Base-by-base conservation (phyloP, 768 basidiomycete genomes). In the Boletus coccyginus region DNA sequence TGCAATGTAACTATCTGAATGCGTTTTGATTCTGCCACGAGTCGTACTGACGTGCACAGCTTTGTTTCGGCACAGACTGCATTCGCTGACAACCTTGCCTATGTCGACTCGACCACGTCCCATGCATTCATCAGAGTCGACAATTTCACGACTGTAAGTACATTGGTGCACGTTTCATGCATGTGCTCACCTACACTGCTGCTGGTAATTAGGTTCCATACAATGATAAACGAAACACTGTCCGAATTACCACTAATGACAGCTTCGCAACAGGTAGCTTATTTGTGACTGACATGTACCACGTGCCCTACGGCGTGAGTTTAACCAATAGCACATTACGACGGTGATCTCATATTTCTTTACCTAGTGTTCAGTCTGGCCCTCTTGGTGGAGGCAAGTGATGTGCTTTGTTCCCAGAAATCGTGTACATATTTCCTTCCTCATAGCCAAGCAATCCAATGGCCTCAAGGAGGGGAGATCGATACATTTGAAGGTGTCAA, bases 401-500 rank as follows among this genome's bases (percentile, higher is more conserved):
- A 16, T 43, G 10, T 11, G 7, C 39, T 11, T 31, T 48, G 41
- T 44, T 19, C 40, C 19, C 21, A n/a, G 11, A 39, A 17, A 31
- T 21, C 3, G 31, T 40, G 21, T 35, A 27, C 40, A 35, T 7
- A 51, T 27, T 14, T 32, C 38, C 9, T 16, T 53, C 16, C 12
- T 44, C 9, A 29, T 39, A 80, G 81, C 17, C 80, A 83, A 64
- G 79, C 85, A 1, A 70, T 76, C 12, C 63, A 71, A 19, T 88
- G 87, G 87, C 87, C 87, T 3, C 66, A 67, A 13, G 86, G 86
- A 59, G 85, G 78, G 29, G 87, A 90, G 66, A 87, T 89, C 58
- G 92, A 94, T 69, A 88, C 87, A 11, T 82, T 94, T 56, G 92
- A 94, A 69, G 88, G 85, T 35, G 86, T 94, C 59, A 94, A 94